Conservation (phyloP, 345 rosid species). For the Brassica incana region DNA sequence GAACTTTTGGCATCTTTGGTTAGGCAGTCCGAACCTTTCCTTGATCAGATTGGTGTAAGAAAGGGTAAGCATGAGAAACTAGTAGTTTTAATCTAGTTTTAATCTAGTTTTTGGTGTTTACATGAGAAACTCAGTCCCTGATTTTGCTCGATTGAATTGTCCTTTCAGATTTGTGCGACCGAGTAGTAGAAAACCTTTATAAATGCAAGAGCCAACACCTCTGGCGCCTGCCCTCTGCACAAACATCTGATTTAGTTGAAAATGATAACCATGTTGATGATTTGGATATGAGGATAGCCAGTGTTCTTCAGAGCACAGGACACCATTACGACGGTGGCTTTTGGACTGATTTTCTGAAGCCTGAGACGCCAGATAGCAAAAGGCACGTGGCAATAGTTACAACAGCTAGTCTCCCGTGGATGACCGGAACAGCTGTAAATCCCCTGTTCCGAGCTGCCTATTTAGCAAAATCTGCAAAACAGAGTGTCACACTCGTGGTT, state of each 20-base stretch:
- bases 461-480: constrained; percentile 76
- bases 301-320: constrained; percentile 95
- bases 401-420: constrained; percentile 99
- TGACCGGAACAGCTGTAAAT: constrained; percentile 99
- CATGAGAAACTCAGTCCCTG: constrained; percentile 11
- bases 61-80: constrained; percentile 62
- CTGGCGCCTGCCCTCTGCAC: constrained; percentile 53
- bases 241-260: constrained; percentile 59
- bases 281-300: constrained; percentile 80
- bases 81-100: too few species aligned
- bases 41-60: constrained; percentile 89
- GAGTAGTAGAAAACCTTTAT: constrained; percentile 79
- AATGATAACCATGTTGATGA: constrained; percentile 62
- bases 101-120: not conserved
- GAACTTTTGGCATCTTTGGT: constrained; percentile 91
- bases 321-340: constrained; percentile 89
- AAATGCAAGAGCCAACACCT: constrained; percentile 75
- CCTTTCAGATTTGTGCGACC: constrained; percentile 77
- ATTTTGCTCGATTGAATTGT: not conserved
- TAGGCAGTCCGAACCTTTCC: constrained; percentile 83
- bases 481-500: constrained; percentile 88
- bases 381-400: constrained; percentile 95
- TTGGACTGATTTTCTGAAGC: constrained; percentile 69
- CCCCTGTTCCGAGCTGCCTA: constrained; percentile 94
- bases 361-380: constrained; percentile 52